These are phyloP conservation scores for Pseudocercospora fijiensis DNA, from an alignment of 2,329 filamentous ascomycete genomes.

Conservation along the genomic window DNA sequence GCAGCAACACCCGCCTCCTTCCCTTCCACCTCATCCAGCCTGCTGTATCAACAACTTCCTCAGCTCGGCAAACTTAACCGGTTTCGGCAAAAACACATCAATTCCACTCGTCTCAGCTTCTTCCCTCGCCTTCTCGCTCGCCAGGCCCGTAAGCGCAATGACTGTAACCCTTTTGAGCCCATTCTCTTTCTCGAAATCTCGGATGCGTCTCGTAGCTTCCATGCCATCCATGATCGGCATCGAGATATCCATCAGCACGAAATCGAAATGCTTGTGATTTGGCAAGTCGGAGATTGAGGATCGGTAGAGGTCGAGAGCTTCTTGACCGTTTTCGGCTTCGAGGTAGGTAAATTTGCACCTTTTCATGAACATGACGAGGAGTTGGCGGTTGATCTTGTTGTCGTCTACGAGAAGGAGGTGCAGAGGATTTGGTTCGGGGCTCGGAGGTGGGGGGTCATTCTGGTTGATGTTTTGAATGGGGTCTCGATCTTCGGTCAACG, in stretches of 20 bases:
- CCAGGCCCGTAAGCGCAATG: constrained; percentile 35
- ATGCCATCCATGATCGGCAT: constrained; percentile 42
- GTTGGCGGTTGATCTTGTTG: constrained; percentile 37
- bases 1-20: no score
- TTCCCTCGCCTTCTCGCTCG: constrained; percentile 30
- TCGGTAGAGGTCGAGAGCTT: constrained; percentile 42
- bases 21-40: not conserved
- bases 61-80: constrained; percentile 32
- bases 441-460: no score
- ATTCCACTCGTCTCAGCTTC: constrained; percentile 33
- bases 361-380: constrained; percentile 31
- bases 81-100: constrained; percentile 38
- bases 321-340: constrained; percentile 48
- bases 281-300: not conserved
- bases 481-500: constrained; percentile 2
- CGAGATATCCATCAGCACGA: constrained; percentile 52
- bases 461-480: not conserved
- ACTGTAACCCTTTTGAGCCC: constrained; percentile 21
- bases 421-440: constrained; percentile 8
- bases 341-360: constrained; percentile 41
- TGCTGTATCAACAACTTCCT: constrained; percentile 22
- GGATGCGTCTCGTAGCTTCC: constrained; percentile 33
- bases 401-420: constrained; percentile 37
- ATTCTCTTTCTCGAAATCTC: constrained; percentile 30
- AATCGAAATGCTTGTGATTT: constrained; percentile 16